Conservation (phyloP, 106 monocot genomes). For the Platanthera guangdongensis region DNA sequence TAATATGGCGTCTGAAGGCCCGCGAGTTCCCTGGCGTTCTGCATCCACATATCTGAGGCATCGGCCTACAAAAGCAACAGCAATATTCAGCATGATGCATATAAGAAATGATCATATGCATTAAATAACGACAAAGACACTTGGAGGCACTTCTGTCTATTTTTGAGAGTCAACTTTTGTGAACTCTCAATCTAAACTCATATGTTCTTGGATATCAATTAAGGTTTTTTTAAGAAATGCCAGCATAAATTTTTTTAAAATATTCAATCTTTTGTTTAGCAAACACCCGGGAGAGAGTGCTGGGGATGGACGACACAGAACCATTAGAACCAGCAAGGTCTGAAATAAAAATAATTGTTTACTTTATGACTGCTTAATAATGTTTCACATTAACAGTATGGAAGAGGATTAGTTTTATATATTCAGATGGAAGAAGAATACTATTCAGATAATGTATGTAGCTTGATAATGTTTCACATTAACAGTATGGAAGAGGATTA, state of each 20-base stretch:
- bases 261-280: not conserved
- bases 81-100: not conserved
- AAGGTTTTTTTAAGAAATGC: not conserved
- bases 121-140: not conserved
- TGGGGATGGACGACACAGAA: not conserved
- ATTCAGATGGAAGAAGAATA: not conserved
- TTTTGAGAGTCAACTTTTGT: not conserved
- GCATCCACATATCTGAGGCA: slow-evolving; percentile 74
- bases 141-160: not conserved
- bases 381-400: not conserved
- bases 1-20: slow-evolving; percentile 50
- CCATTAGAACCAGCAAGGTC: not conserved
- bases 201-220: not conserved
- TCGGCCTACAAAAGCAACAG: slow-evolving; percentile 32
- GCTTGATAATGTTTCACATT: not conserved
- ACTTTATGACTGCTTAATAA: not conserved
- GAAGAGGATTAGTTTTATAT: not conserved
- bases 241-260: not conserved
- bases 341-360: not conserved
- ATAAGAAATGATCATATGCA: slow-evolving; percentile 3
- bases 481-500: not conserved
- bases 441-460: not conserved
- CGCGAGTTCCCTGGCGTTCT: slow-evolving; percentile 52
- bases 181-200: not conserved
- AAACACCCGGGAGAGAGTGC: not conserved